phyloP scores from a whole-genome alignment of 1,284 basidiomycete species.

The Tremellales sp. region DNA sequence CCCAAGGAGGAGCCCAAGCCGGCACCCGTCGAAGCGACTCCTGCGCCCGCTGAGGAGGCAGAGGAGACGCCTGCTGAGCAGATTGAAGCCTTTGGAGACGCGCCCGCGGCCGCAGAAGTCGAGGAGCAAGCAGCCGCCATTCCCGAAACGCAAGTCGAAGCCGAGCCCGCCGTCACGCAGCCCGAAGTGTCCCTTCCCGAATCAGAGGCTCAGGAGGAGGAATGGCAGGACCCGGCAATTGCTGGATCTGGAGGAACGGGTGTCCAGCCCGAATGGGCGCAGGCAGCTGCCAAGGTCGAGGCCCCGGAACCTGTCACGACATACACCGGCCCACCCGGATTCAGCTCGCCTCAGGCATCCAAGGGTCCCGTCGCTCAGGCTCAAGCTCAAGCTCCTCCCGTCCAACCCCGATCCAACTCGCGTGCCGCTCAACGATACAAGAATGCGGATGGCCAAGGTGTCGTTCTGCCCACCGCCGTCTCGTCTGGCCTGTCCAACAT shows the following conservation, averaged over 20 bases:
- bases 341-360: slow-evolving; percentile 40
- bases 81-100: slow-evolving; percentile 16
- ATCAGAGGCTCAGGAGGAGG: slow-evolving; percentile 9
- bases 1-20: slow-evolving; percentile 52
- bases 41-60: slow-evolving; percentile 7
- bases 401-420: slow-evolving; percentile 39
- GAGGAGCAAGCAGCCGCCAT: slow-evolving; percentile 8
- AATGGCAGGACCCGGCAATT: slow-evolving; percentile 41
- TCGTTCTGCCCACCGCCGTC: slow-evolving; percentile 44
- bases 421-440: slow-evolving; percentile 46
- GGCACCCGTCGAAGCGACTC: slow-evolving; percentile 13
- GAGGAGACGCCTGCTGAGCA: slow-evolving; percentile 17
- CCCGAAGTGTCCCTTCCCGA: slow-evolving; percentile 16
- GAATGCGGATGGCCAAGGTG: slow-evolving; percentile 47
- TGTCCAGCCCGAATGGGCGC: slow-evolving; percentile 23
- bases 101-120: slow-evolving; percentile 12
- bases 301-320: slow-evolving; percentile 41
- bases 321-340: slow-evolving; percentile 49
- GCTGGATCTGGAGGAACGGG: slow-evolving; percentile 23
- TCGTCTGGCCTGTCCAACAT: slow-evolving; percentile 35
- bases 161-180: slow-evolving; percentile 10
- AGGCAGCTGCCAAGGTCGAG: slow-evolving; percentile 4
- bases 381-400: slow-evolving; percentile 7
- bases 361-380: slow-evolving; percentile 19
- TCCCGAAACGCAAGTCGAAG: slow-evolving; percentile 15